Conservation (phyloP, 2,329 filamentous ascomycete species). For the Graphilbum ipis-grandicollis region DNA sequence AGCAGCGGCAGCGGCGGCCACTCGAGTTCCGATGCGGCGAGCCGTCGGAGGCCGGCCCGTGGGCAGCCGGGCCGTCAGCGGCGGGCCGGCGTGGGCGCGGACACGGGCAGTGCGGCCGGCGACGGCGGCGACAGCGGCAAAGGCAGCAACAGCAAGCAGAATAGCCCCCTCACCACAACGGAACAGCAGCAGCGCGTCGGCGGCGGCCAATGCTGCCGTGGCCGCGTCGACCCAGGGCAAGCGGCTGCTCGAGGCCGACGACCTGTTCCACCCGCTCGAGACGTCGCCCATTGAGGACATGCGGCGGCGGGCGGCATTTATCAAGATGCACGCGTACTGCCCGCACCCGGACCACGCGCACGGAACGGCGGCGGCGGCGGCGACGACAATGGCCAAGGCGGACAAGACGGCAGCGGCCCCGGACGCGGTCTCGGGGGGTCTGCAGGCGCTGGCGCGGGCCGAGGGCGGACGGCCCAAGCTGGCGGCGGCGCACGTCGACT, state of each 20-base stretch:
- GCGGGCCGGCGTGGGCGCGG: neutral
- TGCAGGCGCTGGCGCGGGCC: constrained; percentile 13
- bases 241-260: constrained; percentile 43
- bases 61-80: neutral
- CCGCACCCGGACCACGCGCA: constrained; percentile 76
- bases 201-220: neutral
- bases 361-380: constrained; percentile 17
- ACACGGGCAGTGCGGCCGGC: neutral
- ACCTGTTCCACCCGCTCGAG: constrained; percentile 87
- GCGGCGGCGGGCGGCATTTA: constrained; percentile 71
- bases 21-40: too few relatives aligned
- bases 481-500: constrained; percentile 68
- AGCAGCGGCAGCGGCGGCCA: neutral
- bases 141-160: neutral
- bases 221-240: neutral
- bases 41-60: neutral
- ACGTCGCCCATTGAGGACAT: constrained; percentile 80
- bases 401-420: too few relatives aligned
- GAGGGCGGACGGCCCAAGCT: constrained; percentile 26
- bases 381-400: neutral
- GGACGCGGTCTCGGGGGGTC: too few relatives aligned
- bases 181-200: neutral
- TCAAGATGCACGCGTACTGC: constrained; percentile 85
- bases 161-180: neutral
- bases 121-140: neutral